Evolutionary conservation across 441 rosid genomes (phyloP).

Genomic region (Codiaeum variegatum): DNA sequence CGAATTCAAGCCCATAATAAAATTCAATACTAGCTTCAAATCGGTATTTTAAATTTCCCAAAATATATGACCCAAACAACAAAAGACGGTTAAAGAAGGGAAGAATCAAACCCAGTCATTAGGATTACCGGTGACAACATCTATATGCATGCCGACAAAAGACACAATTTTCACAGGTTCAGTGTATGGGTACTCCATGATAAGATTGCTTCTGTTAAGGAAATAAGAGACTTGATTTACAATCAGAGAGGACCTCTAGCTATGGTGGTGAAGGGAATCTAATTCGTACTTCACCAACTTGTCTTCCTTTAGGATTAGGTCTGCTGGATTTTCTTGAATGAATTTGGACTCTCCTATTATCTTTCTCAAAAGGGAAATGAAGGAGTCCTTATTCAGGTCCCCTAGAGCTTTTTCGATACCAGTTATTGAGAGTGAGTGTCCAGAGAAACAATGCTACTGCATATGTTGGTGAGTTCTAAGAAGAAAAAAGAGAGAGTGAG

Average conservation of each 20-base stretch:
- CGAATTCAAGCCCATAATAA: not conserved
- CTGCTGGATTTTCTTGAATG: constrained; percentile 95
- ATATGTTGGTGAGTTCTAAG: too few species aligned
- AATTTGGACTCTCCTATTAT: constrained; percentile 73
- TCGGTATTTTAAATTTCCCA: not conserved
- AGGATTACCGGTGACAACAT: constrained; percentile 93
- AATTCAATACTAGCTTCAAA: not conserved
- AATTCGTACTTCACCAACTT: constrained; percentile 68
- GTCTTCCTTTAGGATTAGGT: constrained; percentile 82
- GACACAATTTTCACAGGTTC: constrained; percentile 76
- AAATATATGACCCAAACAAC: not conserved
- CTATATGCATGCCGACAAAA: constrained; percentile 99
- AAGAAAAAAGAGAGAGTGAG: too few species aligned
- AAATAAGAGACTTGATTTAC: constrained; percentile 66
- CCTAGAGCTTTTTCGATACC: constrained; percentile 45
- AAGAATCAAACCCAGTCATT: constrained; percentile 65
- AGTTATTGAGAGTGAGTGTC: constrained; percentile 10
- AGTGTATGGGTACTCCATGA: constrained; percentile 92
- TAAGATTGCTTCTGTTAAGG: constrained; percentile 76
- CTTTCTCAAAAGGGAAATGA: constrained; percentile 60
- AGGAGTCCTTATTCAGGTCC: constrained; percentile 53
- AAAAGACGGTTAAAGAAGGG: not conserved
- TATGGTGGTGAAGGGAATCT: constrained; percentile 68
- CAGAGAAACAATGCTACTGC: too few species aligned
- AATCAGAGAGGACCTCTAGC: constrained; percentile 74